Conservation (phyloP, 2,329 filamentous ascomycete genomes). For the Colletotrichum cereale region DNA sequence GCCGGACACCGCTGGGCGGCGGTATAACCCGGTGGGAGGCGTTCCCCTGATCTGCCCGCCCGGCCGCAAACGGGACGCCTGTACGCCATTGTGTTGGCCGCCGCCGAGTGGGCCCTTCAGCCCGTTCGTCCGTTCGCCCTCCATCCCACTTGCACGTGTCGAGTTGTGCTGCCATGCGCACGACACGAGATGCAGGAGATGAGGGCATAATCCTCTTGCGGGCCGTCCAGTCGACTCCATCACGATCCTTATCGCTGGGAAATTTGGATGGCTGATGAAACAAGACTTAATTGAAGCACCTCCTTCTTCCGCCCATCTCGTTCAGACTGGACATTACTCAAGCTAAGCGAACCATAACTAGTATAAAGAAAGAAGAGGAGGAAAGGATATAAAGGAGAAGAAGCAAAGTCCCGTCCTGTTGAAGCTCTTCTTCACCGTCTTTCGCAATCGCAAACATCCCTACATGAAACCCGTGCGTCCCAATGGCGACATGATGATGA, state of each 20-base stretch:
- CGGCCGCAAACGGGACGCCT: neutral
- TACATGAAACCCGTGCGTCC: too few relatives aligned
- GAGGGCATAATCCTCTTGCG: neutral
- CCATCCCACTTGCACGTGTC: neutral
- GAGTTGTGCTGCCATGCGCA: neutral
- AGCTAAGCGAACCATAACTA: neutral
- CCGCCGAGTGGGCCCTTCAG: neutral
- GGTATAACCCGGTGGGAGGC: too few relatives aligned
- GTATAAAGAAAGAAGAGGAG: neutral
- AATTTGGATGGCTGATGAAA: neutral
- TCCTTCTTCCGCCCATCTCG: neutral
- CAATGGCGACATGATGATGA: too few relatives aligned
- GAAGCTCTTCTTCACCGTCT: neutral
- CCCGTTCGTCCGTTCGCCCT: neutral
- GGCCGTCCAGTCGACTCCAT: neutral
- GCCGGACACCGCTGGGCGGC: neutral
- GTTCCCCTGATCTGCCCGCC: neutral
- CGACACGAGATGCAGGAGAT: conserved; percentile 3
- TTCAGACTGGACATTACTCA: neutral
- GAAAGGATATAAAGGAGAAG: neutral
- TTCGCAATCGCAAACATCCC: neutral
- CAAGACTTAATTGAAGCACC: neutral
- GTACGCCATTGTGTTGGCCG: neutral
- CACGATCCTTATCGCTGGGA: neutral
- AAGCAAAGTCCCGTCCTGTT: neutral